Percentiles rank a stretch among this genome's conserved stretches.
Conservation (phyloP, 2,329 filamentous ascomycete genomes). For the Hansfordia pulvinata region DNA sequence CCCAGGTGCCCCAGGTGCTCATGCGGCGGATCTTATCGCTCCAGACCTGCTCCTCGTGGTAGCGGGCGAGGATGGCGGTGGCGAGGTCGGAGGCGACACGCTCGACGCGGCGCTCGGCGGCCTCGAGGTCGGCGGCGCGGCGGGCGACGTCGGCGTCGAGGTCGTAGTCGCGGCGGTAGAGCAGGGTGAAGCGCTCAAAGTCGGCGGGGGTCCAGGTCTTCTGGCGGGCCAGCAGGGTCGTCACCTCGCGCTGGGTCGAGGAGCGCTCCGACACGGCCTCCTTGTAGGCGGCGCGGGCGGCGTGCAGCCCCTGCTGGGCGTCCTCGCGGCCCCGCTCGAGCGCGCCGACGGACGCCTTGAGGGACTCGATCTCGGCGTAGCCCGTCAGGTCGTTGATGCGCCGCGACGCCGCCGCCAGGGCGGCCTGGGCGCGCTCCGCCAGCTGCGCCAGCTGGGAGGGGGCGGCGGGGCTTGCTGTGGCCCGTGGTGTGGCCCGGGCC, state of each 20-base stretch:
- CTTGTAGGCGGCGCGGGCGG: slow-evolving; percentile 65
- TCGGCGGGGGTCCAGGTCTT: slow-evolving; percentile 80
- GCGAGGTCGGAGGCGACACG: slow-evolving; percentile 63
- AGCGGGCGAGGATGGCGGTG: slow-evolving; percentile 73
- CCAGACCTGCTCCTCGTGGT: slow-evolving; percentile 99
- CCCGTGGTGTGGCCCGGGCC: no score
- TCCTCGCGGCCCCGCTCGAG: slow-evolving; percentile 46
- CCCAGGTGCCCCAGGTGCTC: slow-evolving; percentile 97
- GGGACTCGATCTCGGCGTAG: slow-evolving; percentile 77
- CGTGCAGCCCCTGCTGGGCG: slow-evolving; percentile 53
- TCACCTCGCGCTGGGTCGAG: slow-evolving; percentile 89
- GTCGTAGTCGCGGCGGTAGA: slow-evolving; percentile 85
- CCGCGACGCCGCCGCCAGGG: slow-evolving; percentile 73
- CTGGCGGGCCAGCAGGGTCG: slow-evolving; percentile 83
- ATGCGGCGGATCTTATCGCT: slow-evolving; percentile 92
- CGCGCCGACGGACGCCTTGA: slow-evolving; percentile 64
- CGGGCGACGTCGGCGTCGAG: slow-evolving; percentile 74
- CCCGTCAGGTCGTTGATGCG: slow-evolving; percentile 90
- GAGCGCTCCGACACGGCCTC: slow-evolving; percentile 72
- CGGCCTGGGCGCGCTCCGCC: slow-evolving; percentile 78
- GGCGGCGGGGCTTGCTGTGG: no score
- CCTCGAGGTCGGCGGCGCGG: slow-evolving; percentile 57
- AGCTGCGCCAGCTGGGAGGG: no score
- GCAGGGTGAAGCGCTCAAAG: slow-evolving; percentile 83
- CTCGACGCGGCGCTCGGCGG: slow-evolving; percentile 69